Evolutionary conservation across 306 rosid species (phyloP).

Genomic region (Sicyos baderoa): DNA sequence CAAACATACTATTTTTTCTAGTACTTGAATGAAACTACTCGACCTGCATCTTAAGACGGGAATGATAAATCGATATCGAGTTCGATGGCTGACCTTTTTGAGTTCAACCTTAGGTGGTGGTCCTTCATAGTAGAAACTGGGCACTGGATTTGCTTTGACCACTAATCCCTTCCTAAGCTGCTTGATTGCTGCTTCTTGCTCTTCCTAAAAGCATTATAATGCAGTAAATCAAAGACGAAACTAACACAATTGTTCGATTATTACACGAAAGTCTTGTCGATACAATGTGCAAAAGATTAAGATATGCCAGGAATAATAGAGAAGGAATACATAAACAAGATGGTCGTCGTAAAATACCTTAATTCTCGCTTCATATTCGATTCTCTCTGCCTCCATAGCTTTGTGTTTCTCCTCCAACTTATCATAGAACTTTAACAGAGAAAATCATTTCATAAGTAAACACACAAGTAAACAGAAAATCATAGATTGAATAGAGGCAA

Average conservation of each 20-base stretch:
- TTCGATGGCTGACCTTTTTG: constrained; percentile 55
- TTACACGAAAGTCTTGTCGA: not conserved
- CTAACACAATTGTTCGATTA: not conserved
- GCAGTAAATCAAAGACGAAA: constrained; percentile 8
- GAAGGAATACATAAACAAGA: not conserved
- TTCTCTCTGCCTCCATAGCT: constrained; percentile 82
- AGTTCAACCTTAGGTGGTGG: constrained; percentile 79
- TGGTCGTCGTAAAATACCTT: constrained; percentile 39
- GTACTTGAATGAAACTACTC: no score
- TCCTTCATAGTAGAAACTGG: constrained; percentile 80
- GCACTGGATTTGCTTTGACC: constrained; percentile 90
- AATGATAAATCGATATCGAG: constrained; percentile 2
- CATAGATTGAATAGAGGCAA: constrained; percentile 20
- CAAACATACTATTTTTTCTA: not conserved
- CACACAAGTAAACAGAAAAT: constrained; percentile 22
- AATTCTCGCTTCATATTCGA: constrained; percentile 62
- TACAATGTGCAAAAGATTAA: no score
- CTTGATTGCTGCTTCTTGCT: constrained; percentile 85
- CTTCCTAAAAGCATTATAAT: constrained; percentile 45
- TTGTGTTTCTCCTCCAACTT: constrained; percentile 87
- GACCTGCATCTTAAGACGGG: no score
- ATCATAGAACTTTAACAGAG: constrained; percentile 50
- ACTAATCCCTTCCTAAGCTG: constrained; percentile 74
- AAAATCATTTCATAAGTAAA: constrained; percentile 16
- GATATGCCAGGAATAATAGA: no score